phyloP scores from a whole-genome alignment of 2,329 filamentous ascomycete species.

The Magnaporthiopsis poae region DNA sequence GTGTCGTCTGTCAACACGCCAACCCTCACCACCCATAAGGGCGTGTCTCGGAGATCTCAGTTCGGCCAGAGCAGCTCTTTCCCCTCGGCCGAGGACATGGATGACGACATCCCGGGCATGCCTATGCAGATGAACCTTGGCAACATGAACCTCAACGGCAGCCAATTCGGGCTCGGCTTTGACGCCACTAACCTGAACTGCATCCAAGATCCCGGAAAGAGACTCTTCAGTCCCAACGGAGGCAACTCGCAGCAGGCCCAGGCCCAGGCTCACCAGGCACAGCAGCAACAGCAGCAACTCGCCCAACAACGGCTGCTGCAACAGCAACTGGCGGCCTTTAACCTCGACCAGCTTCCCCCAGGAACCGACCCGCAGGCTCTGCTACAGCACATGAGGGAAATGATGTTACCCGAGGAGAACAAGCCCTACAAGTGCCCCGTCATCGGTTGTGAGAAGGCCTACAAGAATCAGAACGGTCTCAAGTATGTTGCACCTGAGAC shows the following conservation, averaged over 20 bases:
- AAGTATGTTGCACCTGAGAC: slow-evolving; percentile 54
- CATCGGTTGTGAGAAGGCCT: slow-evolving; percentile 96
- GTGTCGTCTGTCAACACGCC: slow-evolving; percentile 96
- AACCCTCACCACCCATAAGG: slow-evolving; percentile 66
- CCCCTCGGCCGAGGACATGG: slow-evolving; percentile 59
- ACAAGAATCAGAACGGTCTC: slow-evolving; percentile 97
- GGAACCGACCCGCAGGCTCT: slow-evolving; percentile 60
- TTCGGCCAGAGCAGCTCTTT: slow-evolving; percentile 26
- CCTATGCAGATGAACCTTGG: slow-evolving; percentile 48
- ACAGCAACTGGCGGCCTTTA: slow-evolving; percentile 61
- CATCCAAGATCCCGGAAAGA: slow-evolving; percentile 91
- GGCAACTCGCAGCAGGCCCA: slow-evolving; percentile 48
- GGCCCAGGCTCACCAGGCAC: slow-evolving; percentile 51
- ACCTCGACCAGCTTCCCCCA: slow-evolving; percentile 65
- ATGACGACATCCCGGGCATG: slow-evolving; percentile 61
- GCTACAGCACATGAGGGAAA: slow-evolving; percentile 46
- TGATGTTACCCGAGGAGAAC: slow-evolving; percentile 74
- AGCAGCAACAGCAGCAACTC: slow-evolving; percentile 57
- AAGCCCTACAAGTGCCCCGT: slow-evolving; percentile 97
- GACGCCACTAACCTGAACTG: slow-evolving; percentile 42
- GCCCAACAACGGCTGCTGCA: slow-evolving; percentile 54
- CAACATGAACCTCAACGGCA: slow-evolving; percentile 46
- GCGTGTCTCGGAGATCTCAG: slow-evolving; percentile 49
- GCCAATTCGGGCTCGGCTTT: slow-evolving; percentile 43
- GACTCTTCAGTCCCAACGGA: slow-evolving; percentile 77